Conservation (phyloP, 2,329 filamentous ascomycete genomes). For the Fusarium fujikuroi region DNA sequence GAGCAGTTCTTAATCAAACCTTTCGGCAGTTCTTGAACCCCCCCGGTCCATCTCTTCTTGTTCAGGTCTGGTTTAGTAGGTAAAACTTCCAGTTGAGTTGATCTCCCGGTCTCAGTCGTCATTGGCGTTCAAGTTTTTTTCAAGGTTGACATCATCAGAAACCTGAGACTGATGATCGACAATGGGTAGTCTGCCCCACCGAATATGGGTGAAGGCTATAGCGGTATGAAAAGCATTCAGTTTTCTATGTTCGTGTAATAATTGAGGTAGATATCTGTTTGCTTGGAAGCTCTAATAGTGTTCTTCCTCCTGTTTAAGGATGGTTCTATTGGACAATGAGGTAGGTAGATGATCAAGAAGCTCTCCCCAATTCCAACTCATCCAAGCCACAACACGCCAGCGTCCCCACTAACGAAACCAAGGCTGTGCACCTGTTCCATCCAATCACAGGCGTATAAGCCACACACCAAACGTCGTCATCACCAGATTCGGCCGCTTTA, state of each 20-base stretch:
- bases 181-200: not conserved
- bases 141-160: slow-evolving; percentile 31
- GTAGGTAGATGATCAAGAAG: not conserved
- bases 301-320: not conserved
- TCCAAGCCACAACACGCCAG: slow-evolving; percentile 21
- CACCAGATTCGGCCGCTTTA: not conserved
- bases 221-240: not conserved
- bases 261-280: too few species aligned
- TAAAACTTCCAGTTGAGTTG: not conserved
- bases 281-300: not conserved
- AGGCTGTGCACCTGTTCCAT: slow-evolving; percentile 13
- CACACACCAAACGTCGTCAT: slow-evolving; percentile 36
- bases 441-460: slow-evolving; percentile 25
- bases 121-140: slow-evolving; percentile 11
- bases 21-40: slow-evolving; percentile 1
- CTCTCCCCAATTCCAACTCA: not conserved
- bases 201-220: not conserved
- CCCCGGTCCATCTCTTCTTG: not conserved
- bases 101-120: not conserved
- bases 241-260: not conserved
- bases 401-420: slow-evolving; percentile 25
- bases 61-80: not conserved
- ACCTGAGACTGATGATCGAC: slow-evolving; percentile 23
- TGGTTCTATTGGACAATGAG: not conserved
- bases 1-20: not conserved